Base-by-base conservation (phyloP, 139 green algal genomes). In the Tetratostichococcus sp. region DNA sequence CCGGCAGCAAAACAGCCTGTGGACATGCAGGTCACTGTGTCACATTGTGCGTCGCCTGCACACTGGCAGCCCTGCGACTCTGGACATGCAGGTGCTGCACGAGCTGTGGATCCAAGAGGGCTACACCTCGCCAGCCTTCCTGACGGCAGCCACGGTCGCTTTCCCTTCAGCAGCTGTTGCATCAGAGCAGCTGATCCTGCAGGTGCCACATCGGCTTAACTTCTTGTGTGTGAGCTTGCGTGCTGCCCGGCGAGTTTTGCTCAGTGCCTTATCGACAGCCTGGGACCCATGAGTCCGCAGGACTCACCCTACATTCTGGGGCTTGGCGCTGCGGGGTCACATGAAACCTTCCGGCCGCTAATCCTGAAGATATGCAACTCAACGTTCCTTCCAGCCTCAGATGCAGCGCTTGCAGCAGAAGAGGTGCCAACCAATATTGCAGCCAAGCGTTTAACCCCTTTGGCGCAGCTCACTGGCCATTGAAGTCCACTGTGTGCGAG, bases 41-140 rank as follows among this genome's bases (percentile, higher is more conserved):
- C n/a, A n/a, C n/a, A n/a, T n/a, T n/a, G n/a, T n/a, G n/a, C n/a
- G n/a, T n/a, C n/a, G n/a, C n/a, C n/a, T n/a, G n/a, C n/a, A n/a
- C n/a, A n/a, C n/a, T n/a, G n/a, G n/a, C n/a, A n/a, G n/a, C n/a
- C n/a, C n/a, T n/a, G n/a, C n/a, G n/a, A n/a, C n/a, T n/a, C n/a
- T n/a, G n/a, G n/a, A 28, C 50, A 81, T 97, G 17, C 30, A 75
- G 21, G 93, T 94, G 83, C 87, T 97, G 80, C 92, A 97, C 77
- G 78, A 86, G 25, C 76, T 88, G 71, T 93, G 84, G 28, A 26
- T 86, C 1, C 59, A 69, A 34, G 62, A 73, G 11, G 77, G 75
- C 33, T 76, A 82, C 70, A 83, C 39, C 26, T 75, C 50, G 11
- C 50, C 50, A 17, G 14, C 50, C 17, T 62, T 62, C 50, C 19